phyloP scores from a whole-genome alignment of 805 yeast species.

The Debaryomyces castellii region DNA sequence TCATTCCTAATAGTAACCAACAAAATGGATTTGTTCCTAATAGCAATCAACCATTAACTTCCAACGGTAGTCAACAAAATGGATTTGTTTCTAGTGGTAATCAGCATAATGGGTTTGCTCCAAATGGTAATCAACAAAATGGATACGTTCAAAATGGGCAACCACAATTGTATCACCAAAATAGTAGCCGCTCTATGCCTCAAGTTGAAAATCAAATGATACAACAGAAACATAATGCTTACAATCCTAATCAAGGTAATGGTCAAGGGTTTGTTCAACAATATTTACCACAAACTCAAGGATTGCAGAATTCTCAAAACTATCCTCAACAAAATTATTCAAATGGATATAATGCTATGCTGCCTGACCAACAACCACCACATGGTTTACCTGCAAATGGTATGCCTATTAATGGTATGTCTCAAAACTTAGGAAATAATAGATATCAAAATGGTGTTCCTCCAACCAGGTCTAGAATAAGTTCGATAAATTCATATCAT shows the following conservation, averaged over 20 bases:
- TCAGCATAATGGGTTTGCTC: neutral
- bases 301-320: constrained; percentile 3
- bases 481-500: constrained; percentile 10
- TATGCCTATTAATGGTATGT: constrained; percentile 20
- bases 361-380: constrained; percentile 28
- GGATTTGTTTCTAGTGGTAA: neutral
- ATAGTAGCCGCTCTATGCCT: constrained; percentile 3
- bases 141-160: neutral
- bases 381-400: constrained; percentile 33
- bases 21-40: neutral
- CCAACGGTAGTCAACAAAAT: neutral
- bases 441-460: constrained; percentile 4
- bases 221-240: no score
- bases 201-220: no score
- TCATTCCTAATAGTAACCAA: neutral
- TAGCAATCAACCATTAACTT: neutral
- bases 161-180: neutral
- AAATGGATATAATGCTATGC: constrained; percentile 7
- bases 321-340: constrained; percentile 1
- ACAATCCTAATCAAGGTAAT: neutral
- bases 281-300: constrained; percentile 4
- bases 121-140: neutral
- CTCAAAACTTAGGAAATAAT: constrained; percentile 22
- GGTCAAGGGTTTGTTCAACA: constrained; percentile 5
- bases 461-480: constrained; percentile 9